Evolutionary conservation across 2,329 filamentous ascomycete species (phyloP), one percentile per base, ranked within the genome.

Genomic region (Colletotrichum simmondsii): DNA sequence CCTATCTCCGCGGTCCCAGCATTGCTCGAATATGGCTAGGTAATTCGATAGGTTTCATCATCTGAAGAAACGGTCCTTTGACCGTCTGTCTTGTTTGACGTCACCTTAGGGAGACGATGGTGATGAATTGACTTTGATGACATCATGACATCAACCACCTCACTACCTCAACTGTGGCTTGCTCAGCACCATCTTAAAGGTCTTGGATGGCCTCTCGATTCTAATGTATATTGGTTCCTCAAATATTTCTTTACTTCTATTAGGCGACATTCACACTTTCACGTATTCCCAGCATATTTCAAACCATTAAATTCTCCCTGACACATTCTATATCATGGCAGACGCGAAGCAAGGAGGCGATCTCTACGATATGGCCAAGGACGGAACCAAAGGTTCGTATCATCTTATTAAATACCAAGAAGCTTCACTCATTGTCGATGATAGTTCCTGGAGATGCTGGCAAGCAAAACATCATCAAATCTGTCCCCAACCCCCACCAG

Each of bases 91-190:
- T 11, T 6, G 19, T 64, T 65, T 65, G 52, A 65, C 61, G 54
- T 70, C 68, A 70, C 19, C 24, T 28, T 24, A n/a, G 26, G 24
- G 14, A 26, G 6, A 19, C 12, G 16, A 42, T 42, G 14, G 8
- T 52, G 19, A 46, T 19, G 11, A 12, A 11, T 57, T 3, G 46
- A 12, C 28, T 24, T n/a, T 54, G 28, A 70, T 70, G 30, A 59
- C 68, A 65, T 70, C 54, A 70, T 66, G 61, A 66, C 42, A 66
- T 54, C 53, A 70, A 5, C 11, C 42, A 30, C n/a, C 46, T 10
- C 6, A 10, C 19, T 49, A 49, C 14, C 53, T 14, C 11, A 19
- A 28, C 24, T 53, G n/a, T 49, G 24, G 57, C 14, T 57, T 26
- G 7, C 28, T n/a, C n/a, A 14, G 26, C 11, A 68, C 37, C 5